These are phyloP conservation scores for Phaeosphaeriaceae sp. DNA, from an alignment of 2,329 filamentous ascomycete genomes.

Conservation along the genomic window DNA sequence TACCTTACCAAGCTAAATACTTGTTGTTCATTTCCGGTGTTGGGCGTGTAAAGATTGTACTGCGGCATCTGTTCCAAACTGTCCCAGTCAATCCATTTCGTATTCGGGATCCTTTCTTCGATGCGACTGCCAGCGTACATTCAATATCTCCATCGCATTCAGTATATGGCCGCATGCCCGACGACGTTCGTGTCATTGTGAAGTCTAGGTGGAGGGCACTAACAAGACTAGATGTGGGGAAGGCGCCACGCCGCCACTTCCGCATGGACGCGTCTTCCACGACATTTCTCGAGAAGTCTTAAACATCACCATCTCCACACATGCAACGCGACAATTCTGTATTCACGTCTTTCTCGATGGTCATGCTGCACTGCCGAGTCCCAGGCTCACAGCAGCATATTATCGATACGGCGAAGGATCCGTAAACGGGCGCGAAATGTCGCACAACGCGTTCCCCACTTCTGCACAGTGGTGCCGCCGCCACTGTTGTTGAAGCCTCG, in stretches of 20 bases:
- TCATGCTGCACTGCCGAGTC: not conserved
- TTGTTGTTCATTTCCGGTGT: too few relatives aligned
- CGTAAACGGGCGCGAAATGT: not conserved
- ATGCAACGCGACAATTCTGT: not conserved
- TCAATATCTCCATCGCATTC: too few relatives aligned
- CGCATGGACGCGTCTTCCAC: not conserved
- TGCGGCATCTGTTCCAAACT: too few relatives aligned
- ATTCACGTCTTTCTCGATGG: not conserved
- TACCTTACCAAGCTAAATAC: too few relatives aligned
- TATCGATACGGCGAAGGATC: not conserved
- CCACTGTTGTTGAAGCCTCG: conserved; percentile 3
- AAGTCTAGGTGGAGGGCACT: not conserved
- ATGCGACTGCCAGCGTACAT: too few relatives aligned
- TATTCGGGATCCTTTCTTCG: too few relatives aligned
- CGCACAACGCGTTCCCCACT: not conserved
- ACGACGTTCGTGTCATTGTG: not conserved
- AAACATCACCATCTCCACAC: not conserved
- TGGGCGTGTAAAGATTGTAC: too few relatives aligned
- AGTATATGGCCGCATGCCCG: too few relatives aligned
- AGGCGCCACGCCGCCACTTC: not conserved
- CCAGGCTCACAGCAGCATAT: not conserved
- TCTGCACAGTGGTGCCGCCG: not conserved
- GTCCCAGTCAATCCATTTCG: too few relatives aligned
- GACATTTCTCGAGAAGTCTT: not conserved
- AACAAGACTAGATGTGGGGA: not conserved